Conservation (phyloP, 331 rosid species). For the Cydonia oblonga region DNA sequence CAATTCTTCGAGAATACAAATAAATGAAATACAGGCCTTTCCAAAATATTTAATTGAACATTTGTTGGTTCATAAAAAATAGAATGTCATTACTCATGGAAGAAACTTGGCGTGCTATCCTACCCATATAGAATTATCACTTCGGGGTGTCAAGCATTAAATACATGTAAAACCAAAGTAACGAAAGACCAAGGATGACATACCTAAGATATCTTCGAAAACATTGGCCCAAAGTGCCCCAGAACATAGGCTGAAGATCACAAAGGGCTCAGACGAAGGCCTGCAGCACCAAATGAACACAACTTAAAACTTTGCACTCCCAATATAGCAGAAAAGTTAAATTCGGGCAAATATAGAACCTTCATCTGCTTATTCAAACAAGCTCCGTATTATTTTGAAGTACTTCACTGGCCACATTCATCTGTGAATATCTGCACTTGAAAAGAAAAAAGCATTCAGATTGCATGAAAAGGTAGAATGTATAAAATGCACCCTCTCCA, state of each 20-base stretch:
- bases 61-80: neutral
- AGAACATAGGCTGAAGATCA: constrained; percentile 62
- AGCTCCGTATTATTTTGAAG: constrained; percentile 35
- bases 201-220: constrained; percentile 61
- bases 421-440: constrained; percentile 81
- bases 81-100: neutral
- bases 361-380: constrained; percentile 58
- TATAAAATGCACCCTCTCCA: neutral
- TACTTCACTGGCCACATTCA: constrained; percentile 82
- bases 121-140: neutral
- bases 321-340: constrained; percentile 15
- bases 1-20: neutral
- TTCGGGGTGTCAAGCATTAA: neutral
- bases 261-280: constrained; percentile 70
- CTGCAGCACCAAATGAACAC: constrained; percentile 40
- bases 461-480: neutral
- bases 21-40: neutral
- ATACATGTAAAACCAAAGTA: neutral
- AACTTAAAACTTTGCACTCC: constrained; percentile 23
- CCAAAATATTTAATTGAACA: neutral
- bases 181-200: neutral
- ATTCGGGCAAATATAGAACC: constrained; percentile 25
- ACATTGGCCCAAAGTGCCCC: constrained; percentile 82
- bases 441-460: constrained; percentile 12
- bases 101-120: neutral